Base-by-base conservation (phyloP, 2,329 filamentous ascomycete species). In the Uncinocarpus reesii region DNA sequence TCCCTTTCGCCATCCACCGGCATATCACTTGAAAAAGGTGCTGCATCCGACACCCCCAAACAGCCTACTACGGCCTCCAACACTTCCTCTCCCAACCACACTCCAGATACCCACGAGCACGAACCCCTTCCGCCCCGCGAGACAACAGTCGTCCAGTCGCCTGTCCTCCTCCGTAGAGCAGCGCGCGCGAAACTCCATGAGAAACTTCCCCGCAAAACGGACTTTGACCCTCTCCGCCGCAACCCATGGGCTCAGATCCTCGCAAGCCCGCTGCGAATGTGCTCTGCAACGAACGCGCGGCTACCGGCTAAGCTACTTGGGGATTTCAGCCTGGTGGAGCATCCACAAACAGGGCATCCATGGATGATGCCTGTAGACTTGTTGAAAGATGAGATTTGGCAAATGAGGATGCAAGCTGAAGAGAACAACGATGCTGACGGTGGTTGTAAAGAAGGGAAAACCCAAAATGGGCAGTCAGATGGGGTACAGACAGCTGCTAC, bases 201-300 rank as follows among this genome's bases (percentile, higher is more conserved):
- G 20, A 50, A 52, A 37, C 31, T 36, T 13, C 42, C 36, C 20
- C 49, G 49, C 35, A 47, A 51, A 43, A 48, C 53, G 20, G 47
- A 49, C 36, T 50, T 55, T 21, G 56, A 61, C 11, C 53, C 59
- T 3, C 55, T 69, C n/a, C 41, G 49, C 24, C 56, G 59, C 13
- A 70, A 70, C 36, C 65, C 66, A 16, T 70, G 66, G 66, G 67
- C 67, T 2, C 47, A 61, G 28, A 63, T 63, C 16, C 60, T 70
- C 10, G 64, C 65, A 15, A 65, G 64, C 2, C 64, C 65, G 0
- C 32, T 60, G 1, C 62, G 67, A 20, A 52, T 60, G 53, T 70
- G 67, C 50, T 23, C 51, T 2, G 38, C 59, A 4, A 67, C 66
- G 4, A 56, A 57, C 1, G 51, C 54, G 7, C 56, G 67, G n/a